phyloP scores from a whole-genome alignment of 306 rosid genomes.

The Begonia masoniana region DNA sequence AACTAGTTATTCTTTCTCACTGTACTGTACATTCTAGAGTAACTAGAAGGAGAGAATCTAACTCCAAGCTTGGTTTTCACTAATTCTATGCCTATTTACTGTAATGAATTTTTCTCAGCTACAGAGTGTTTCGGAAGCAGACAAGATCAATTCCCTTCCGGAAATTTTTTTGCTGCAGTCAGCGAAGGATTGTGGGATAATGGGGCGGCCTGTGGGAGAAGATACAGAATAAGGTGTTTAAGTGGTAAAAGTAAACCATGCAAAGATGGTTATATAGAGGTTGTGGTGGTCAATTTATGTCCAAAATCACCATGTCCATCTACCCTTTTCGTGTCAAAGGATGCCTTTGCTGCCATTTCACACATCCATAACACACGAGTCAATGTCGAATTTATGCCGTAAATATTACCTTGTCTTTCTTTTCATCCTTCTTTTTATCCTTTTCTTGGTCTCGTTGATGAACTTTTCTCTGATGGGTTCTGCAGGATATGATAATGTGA shows the following conservation, averaged over 20 bases:
- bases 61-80: neutral
- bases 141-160: conserved; percentile 33
- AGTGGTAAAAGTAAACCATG: conserved; percentile 57
- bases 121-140: conserved; percentile 27
- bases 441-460: too few species aligned
- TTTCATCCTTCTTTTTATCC: neutral
- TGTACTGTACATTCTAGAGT: neutral
- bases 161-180: conserved; percentile 36
- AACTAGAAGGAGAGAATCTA: neutral
- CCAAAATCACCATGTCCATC: conserved; percentile 24
- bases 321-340: conserved; percentile 33
- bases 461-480: too few species aligned
- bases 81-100: neutral
- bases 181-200: conserved; percentile 72
- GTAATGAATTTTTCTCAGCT: conserved; percentile 5
- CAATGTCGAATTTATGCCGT: conserved; percentile 57
- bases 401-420: neutral
- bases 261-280: conserved; percentile 39
- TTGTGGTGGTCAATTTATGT: conserved; percentile 54
- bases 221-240: conserved; percentile 53
- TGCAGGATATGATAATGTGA: too few species aligned
- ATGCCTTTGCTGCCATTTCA: conserved; percentile 46
- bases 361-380: conserved; percentile 22
- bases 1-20: neutral
- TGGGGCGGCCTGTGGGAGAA: conserved; percentile 64